Conservation (phyloP, 176 grass and related monocot species). For the Oryza rufipogon region DNA sequence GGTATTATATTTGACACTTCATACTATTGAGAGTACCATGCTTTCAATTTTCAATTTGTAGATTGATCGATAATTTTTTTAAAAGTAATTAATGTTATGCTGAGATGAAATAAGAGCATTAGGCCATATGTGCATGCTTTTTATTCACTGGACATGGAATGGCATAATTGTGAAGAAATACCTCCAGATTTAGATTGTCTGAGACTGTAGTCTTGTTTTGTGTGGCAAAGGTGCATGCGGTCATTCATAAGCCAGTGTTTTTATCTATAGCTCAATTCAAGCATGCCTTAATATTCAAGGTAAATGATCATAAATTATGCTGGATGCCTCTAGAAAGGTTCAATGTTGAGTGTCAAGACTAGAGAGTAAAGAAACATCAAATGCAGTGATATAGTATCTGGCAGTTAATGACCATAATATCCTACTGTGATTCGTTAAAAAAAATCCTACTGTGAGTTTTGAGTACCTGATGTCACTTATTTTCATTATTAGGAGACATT, state of each 20-base stretch:
- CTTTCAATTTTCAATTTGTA: constrained; percentile 5
- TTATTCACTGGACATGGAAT: neutral
- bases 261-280: neutral
- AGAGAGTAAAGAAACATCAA: neutral
- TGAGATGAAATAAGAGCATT: neutral
- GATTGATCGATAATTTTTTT: neutral
- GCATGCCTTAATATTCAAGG: neutral
- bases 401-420: neutral
- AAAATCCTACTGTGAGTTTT: neutral
- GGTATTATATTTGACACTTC: constrained; percentile 39
- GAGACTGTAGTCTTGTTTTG: constrained; percentile 7
- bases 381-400: neutral
- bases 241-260: neutral
- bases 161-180: constrained; percentile 11
- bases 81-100: constrained; percentile 5
- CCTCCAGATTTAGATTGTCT: neutral
- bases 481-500: neutral
- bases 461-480: neutral
- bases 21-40: neutral
- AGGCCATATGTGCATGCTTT: neutral
- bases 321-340: neutral
- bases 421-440: neutral
- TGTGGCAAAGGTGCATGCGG: neutral
- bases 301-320: neutral
- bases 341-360: constrained; percentile 1